Conservation (phyloP, 192 early-diverging fungal species). For the Neocallimastix lanati region DNA sequence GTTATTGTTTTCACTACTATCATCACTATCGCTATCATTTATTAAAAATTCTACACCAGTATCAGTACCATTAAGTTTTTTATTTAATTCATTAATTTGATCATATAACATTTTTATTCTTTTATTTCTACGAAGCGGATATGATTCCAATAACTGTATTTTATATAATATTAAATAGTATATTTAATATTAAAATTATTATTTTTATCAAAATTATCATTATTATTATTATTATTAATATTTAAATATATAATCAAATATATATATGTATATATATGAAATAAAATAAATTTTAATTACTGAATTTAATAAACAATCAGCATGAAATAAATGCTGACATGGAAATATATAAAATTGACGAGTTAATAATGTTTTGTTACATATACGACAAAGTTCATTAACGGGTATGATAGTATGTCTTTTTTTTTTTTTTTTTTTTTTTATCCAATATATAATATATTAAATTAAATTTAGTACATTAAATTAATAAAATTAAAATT, state of each 20-base stretch:
- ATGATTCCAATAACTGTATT: not conserved
- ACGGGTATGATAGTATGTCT: slow-evolving; percentile 48
- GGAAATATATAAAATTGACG: slow-evolving; percentile 89
- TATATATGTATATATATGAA: too few species aligned
- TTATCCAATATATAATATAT: too few species aligned
- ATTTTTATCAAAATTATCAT: too few species aligned
- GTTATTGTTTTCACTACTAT: not conserved
- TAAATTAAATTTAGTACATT: too few species aligned
- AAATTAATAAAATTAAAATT: not conserved
- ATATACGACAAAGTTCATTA: slow-evolving; percentile 59
- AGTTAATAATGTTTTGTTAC: slow-evolving; percentile 55
- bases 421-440: not conserved
- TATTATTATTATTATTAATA: too few species aligned
- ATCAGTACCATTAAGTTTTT: not conserved
- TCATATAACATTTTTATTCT: not conserved
- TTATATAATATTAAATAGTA: not conserved
- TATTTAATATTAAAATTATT: not conserved
- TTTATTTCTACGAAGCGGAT: not conserved
- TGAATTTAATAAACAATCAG: slow-evolving; percentile 66
- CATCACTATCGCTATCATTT: not conserved
- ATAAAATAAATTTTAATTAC: slow-evolving; percentile 15
- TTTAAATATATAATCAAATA: too few species aligned
- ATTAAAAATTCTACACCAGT: not conserved
- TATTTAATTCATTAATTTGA: not conserved
- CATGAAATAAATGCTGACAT: slow-evolving; percentile 87